These are phyloP conservation scores for Aeschynomene evenia DNA, from an alignment of 306 rosid species.

Conservation along the genomic window DNA sequence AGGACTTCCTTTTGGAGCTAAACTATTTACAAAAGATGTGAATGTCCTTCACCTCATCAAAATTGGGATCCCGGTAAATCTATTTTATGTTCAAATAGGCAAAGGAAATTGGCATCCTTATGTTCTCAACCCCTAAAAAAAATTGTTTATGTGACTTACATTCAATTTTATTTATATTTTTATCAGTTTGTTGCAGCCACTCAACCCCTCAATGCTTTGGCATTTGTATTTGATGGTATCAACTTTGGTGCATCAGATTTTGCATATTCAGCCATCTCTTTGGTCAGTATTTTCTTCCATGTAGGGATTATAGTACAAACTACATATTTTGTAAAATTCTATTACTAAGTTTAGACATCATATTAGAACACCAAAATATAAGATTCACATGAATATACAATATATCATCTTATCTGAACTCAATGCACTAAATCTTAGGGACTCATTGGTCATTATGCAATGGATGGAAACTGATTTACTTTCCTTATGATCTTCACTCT, in stretches of 20 bases:
- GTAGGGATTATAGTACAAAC: not conserved
- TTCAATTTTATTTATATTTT: slow-evolving; percentile 14
- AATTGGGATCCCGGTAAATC: slow-evolving; percentile 64
- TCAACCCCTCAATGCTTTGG: slow-evolving; percentile 77
- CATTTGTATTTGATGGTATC: slow-evolving; percentile 82
- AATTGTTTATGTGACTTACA: slow-evolving; percentile 6
- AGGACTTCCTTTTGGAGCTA: slow-evolving; percentile 66
- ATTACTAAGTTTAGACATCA: too few relatives aligned
- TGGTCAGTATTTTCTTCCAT: slow-evolving; percentile 51
- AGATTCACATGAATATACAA: too few relatives aligned
- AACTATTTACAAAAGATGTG: slow-evolving; percentile 57
- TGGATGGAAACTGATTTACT: not conserved
- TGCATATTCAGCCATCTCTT: slow-evolving; percentile 77
- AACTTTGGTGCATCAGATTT: slow-evolving; percentile 93
- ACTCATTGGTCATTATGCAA: not conserved
- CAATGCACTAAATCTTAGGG: not conserved
- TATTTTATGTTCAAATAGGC: not conserved
- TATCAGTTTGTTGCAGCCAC: slow-evolving; percentile 77
- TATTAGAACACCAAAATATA: too few relatives aligned
- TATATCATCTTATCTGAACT: too few relatives aligned
- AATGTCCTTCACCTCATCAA: slow-evolving; percentile 58
- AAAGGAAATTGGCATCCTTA: not conserved
- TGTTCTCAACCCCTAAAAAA: not conserved
- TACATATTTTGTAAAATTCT: too few relatives aligned
- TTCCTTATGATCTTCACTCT: slow-evolving; percentile 4